Evolutionary conservation across 805 yeast genomes (phyloP).

Genomic region (Saccharomycopsis sp.): DNA sequence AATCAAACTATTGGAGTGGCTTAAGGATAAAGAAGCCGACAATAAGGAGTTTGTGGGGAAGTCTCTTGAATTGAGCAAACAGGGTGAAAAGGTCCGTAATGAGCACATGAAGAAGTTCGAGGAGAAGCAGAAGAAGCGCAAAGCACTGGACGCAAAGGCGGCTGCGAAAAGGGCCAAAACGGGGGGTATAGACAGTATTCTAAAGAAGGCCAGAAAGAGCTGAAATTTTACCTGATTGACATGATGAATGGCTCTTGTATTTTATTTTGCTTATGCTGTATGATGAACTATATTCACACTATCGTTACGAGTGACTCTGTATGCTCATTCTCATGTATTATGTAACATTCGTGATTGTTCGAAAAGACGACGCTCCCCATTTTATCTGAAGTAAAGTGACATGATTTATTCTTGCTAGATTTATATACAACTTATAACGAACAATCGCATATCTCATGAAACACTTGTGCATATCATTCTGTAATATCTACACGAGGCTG

Average conservation of each 20-base stretch:
- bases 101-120: constrained; percentile 63
- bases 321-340: no score
- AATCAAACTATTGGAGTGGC: constrained; percentile 75
- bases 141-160: constrained; percentile 22
- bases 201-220: background rate
- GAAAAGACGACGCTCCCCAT: no score
- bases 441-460: background rate
- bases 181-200: background rate
- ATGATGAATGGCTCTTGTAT: no score
- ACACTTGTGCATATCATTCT: background rate
- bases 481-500: background rate
- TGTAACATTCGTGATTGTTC: no score
- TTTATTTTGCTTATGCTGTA: no score
- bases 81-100: constrained; percentile 64
- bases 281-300: no score
- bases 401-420: no score
- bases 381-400: no score
- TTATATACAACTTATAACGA: background rate
- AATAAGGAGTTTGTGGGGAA: constrained; percentile 51
- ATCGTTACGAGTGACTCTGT: no score
- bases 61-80: constrained; percentile 40
- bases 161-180: background rate
- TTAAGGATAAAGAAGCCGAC: constrained; percentile 48
- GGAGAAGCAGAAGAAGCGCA: constrained; percentile 38
- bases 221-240: constrained; percentile 1